Percentiles rank a stretch among this genome's conserved stretches.
Conservation (phyloP, 345 rosid genomes). For the Gossypium sturtianum region DNA sequence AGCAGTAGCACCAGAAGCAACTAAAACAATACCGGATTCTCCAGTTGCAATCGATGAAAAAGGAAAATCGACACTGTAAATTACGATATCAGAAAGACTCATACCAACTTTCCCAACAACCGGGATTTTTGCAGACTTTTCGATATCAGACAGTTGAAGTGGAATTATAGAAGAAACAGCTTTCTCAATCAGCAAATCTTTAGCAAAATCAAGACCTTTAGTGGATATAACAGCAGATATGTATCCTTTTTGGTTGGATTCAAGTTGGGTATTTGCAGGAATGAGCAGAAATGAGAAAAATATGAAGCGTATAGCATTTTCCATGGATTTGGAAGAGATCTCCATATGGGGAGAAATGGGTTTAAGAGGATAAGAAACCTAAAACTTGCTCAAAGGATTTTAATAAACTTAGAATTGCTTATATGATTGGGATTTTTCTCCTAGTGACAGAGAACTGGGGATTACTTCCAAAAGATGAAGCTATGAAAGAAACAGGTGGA, state of each 20-base stretch:
- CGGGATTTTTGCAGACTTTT: constrained; percentile 52
- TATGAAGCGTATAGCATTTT: constrained; percentile 14
- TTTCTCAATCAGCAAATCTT: constrained; percentile 42
- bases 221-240: constrained; percentile 42
- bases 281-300: constrained; percentile 28
- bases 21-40: constrained; percentile 38
- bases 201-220: constrained; percentile 61
- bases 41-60: constrained; percentile 48
- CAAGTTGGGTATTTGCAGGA: constrained; percentile 32
- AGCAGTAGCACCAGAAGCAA: constrained; percentile 57
- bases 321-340: constrained; percentile 15
- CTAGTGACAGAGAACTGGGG: not conserved
- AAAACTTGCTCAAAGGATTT: not conserved
- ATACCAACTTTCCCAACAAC: constrained; percentile 51
- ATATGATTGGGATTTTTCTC: not conserved
- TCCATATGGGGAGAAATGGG: constrained; percentile 17
- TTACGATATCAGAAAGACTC: constrained; percentile 45
- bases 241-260: constrained; percentile 34
- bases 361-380: not conserved
- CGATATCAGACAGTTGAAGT: constrained; percentile 44
- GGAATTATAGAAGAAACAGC: constrained; percentile 60
- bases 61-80: constrained; percentile 35
- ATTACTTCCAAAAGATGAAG: not conserved
- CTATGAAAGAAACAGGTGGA: constrained; percentile 6
- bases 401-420: not conserved